phyloP scores from a whole-genome alignment of 1,284 basidiomycete genomes.

The Pyrrhoderma lamaoense region DNA sequence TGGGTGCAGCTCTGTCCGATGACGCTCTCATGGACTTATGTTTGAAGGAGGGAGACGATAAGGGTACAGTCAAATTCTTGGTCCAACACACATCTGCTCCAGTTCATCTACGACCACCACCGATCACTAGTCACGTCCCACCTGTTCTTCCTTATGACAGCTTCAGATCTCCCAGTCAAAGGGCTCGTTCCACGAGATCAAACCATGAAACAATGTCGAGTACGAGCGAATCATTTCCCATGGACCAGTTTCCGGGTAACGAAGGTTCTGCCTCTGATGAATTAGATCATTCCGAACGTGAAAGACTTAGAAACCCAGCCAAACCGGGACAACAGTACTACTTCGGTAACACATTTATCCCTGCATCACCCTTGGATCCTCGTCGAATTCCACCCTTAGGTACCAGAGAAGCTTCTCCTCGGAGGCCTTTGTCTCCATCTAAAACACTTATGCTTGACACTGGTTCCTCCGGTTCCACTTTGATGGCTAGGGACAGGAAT shows the following conservation, averaged over 20 bases:
- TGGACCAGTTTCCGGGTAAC: constrained; percentile 49
- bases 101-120: constrained; percentile 45
- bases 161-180: constrained; percentile 30
- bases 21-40: constrained; percentile 69
- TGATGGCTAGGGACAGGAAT: constrained; percentile 2
- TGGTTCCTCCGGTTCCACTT: neutral
- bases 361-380: constrained; percentile 28
- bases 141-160: constrained; percentile 36
- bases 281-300: constrained; percentile 49
- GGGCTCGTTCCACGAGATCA: constrained; percentile 41
- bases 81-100: constrained; percentile 56
- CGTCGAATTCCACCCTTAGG: constrained; percentile 16
- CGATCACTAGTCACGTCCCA: constrained; percentile 28
- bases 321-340: constrained; percentile 26
- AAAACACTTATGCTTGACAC: constrained; percentile 6
- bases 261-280: constrained; percentile 61
- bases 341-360: constrained; percentile 7
- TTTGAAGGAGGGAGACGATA: constrained; percentile 60
- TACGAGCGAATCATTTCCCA: constrained; percentile 48
- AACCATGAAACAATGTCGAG: constrained; percentile 65
- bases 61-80: constrained; percentile 75
- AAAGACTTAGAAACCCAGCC: constrained; percentile 37
- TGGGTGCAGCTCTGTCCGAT: constrained; percentile 62
- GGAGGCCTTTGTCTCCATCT: constrained; percentile 16
- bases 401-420: constrained; percentile 13